Base-by-base conservation (phyloP, 1,284 basidiomycete species). In the Microbotryum lychnidis-dioicae region DNA sequence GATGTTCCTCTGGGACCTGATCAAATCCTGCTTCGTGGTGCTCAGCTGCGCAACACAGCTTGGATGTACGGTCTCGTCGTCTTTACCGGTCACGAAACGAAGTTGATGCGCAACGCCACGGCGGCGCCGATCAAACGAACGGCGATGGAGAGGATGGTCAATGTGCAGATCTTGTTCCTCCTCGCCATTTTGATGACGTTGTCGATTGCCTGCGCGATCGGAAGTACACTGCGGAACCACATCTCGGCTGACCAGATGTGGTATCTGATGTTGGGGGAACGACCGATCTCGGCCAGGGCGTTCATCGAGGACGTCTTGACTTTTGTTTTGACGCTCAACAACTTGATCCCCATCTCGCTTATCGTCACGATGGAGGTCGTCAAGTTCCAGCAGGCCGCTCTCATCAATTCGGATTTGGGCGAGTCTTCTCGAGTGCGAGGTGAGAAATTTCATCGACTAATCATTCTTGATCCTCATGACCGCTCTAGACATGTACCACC, bases 351-450 rank as follows among this genome's bases (percentile, higher is more conserved):
- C 8, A 99, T 99, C 74, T 98, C 94, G 63, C 85, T 99, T 69
- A 96, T 98, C 73, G 94, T 99, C 72, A 97, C 96, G 1, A 97
- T 98, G 87, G 96, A 99, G 78, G 88, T 98, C 31, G 96, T 98
- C 79, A 97, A 97, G 76, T 97, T 87, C 73, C 91, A 97, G 76
- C 96, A 97, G 77, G 93, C 96, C 0, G 86, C 88, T 55, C 83
- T 97, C 58, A 98, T 98, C 80, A 98, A 97, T 76, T 92, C 85
- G 44, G 96, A 98, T 76, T 70, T 77, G 37, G 67, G 65, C 62
- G 9, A 33, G 56, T 31, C 6, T 16, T 5, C 27, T 47, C 37
- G 6, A 31, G 31, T 31, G 37, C 37, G 37, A 42, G 16, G 14
- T 42, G 14, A 6, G 37, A 4, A 14, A 27, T 7, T 21, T 49